Evolutionary conservation across 495 filamentous ascomycete species (phyloP), one percentile per base, ranked within the genome.

Genomic region (Hypoxylon rickii): DNA sequence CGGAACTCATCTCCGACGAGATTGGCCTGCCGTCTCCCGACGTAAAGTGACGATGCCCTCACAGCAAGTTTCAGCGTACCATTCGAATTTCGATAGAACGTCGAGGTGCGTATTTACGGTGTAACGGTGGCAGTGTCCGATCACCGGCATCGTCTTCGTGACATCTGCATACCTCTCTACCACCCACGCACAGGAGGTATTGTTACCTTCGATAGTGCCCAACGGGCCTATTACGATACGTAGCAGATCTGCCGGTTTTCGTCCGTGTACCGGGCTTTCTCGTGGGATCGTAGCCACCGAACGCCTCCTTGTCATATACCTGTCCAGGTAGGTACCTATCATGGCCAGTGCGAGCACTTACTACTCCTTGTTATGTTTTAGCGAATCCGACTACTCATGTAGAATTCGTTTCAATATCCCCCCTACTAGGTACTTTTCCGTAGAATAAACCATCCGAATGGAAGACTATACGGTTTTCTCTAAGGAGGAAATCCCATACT

Each of bases 401-500:
- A 29, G 4, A 4, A 29, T 29, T 29, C 24, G 24, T 29, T 4
- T 4, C 24, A 4, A 29, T 29, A 4, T 10, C 10, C 10, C 24
- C 10, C 24, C 24, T 29, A 29, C 10, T 29, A 4, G 24, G 4
- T 29, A 10, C 10, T 29, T 29, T 29, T 4, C 24, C 4, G 24
- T 10, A 10, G 24, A 29, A 29, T 6, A 36, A n/a, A 36, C 32
- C 5, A 36, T 36, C 13, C 29, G 32, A 32, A 61, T 51, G 56
- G 15, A 8, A 10, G 54, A 55, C 52, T 70, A 70, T 0, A 57
- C 75, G 34, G 61, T 70, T 11, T 72, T 68, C 54, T 73, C 71
- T 1, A 51, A 70, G 8, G 74, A 77, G 16, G 76, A 78, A 43
- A 65, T 69, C 44, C 67, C 66, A 48, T 78, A 75, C 42, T 65